A percentile compares a stretch with the other conserved stretches of the same genome.
These are phyloP conservation scores for Diplosphaera chodatii DNA, from an alignment of 139 green algal genomes.

Conservation along the genomic window DNA sequence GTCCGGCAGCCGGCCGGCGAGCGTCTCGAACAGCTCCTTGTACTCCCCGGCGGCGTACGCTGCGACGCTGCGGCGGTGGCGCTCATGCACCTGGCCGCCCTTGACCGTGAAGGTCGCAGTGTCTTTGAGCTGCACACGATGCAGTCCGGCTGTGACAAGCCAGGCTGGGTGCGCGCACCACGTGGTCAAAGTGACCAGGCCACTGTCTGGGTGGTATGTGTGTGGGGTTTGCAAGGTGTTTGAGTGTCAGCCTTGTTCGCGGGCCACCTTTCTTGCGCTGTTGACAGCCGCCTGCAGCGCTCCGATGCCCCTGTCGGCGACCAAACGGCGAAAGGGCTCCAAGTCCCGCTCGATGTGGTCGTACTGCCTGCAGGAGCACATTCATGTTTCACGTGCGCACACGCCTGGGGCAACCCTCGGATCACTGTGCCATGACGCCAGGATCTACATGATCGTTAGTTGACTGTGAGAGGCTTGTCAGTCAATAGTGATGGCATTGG, in stretches of 20 bases:
- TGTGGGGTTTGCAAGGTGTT: not conserved
- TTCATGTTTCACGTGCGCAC: no score
- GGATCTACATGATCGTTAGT: no score
- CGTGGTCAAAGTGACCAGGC: not conserved
- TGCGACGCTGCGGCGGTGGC: not conserved
- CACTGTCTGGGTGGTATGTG: no score
- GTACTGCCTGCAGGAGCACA: not conserved
- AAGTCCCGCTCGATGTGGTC: slow-evolving; percentile 2
- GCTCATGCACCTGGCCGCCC: not conserved
- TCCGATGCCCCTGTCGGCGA: not conserved
- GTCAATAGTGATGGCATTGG: no score
- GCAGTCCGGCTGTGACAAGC: not conserved
- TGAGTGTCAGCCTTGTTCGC: no score
- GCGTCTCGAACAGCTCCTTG: not conserved
- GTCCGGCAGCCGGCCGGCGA: not conserved
- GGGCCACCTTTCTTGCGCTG: not conserved
- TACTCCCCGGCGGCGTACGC: not conserved
- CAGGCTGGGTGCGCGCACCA: not conserved
- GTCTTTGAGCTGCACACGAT: not conserved
- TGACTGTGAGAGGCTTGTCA: no score
- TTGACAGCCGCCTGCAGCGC: not conserved
- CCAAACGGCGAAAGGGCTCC: not conserved
- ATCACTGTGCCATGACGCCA: no score
- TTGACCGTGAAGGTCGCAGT: not conserved
- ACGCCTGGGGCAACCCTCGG: no score